These are phyloP conservation scores for Austroboletus eburneus DNA, from an alignment of 768 basidiomycete species.

Conservation along the genomic window DNA sequence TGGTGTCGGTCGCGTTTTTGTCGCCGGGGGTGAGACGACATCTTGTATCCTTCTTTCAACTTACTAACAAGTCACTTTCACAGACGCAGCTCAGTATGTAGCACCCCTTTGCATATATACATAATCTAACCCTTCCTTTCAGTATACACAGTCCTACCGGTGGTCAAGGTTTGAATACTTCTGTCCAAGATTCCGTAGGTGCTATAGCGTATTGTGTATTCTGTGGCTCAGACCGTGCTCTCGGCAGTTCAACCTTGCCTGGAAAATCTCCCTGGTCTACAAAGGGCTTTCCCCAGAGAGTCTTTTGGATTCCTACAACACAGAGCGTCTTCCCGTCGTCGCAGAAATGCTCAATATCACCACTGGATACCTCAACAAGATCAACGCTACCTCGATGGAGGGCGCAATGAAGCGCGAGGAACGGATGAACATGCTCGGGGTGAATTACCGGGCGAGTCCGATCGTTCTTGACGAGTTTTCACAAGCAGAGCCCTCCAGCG, in stretches of 20 bases:
- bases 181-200: constrained; percentile 38
- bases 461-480: constrained; percentile 35
- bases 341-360: constrained; percentile 41
- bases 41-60: neutral
- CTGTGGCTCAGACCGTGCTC: neutral
- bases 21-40: constrained; percentile 39
- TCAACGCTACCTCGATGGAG: neutral
- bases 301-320: constrained; percentile 39
- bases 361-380: constrained; percentile 19
- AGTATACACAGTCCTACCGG: constrained; percentile 24
- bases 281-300: constrained; percentile 32
- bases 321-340: constrained; percentile 45
- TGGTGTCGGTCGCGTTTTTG: constrained; percentile 40
- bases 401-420: neutral
- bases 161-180: constrained; percentile 34
- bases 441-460: constrained; percentile 35
- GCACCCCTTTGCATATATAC: no score
- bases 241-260: constrained; percentile 37
- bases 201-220: neutral
- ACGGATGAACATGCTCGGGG: constrained; percentile 25
- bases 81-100: constrained; percentile 45
- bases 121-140: neutral
- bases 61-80: neutral
- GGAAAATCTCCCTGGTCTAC: constrained; percentile 43
- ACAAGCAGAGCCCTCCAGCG: constrained; percentile 4